phyloP scores from a whole-genome alignment of 1,139 yeast species.

The Zygoascus sp. region DNA sequence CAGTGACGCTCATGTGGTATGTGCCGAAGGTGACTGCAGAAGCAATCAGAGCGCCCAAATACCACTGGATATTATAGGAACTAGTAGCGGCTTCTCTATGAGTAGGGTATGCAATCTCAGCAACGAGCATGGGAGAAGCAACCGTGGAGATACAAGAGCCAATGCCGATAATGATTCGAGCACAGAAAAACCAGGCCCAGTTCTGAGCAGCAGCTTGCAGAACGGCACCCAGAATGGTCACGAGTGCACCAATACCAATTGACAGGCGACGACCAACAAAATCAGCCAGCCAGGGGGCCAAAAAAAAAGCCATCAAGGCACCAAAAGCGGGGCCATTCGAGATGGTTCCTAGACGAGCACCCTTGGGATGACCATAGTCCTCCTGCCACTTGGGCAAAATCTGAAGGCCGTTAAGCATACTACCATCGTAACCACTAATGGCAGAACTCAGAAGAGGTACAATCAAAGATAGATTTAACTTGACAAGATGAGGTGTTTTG shows the following conservation, averaged over 20 bases:
- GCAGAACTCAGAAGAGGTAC: conserved; percentile 5
- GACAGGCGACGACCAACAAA: conserved; percentile 10
- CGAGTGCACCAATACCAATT: conserved; percentile 10
- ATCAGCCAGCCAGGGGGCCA: conserved; percentile 11
- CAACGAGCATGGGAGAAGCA: conserved; percentile 32
- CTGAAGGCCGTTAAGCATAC: conserved; percentile 50
- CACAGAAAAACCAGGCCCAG: conserved; percentile 37
- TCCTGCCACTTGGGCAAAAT: conserved; percentile 39
- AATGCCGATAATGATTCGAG: conserved; percentile 18
- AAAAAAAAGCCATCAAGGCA: conserved; percentile 17
- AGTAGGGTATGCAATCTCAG: conserved; percentile 39
- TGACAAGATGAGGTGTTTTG: conserved; percentile 37
- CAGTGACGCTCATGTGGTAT: conserved; percentile 39
- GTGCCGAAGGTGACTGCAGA: conserved; percentile 40
- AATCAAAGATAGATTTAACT: conserved; percentile 12
- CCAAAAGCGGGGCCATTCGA: conserved; percentile 53
- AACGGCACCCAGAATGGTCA: conserved; percentile 15
- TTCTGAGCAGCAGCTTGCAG: conserved; percentile 15
- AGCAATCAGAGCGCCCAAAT: conserved; percentile 52
- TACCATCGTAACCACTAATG: conserved; percentile 50
- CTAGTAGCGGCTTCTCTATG: conserved; percentile 47
- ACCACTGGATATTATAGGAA: conserved; percentile 48
- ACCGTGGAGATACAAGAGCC: conserved; percentile 22
- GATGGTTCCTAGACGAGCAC: conserved; percentile 45
- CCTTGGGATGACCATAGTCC: conserved; percentile 41